Percentiles rank a stretch among this genome's conserved stretches.
Evolutionary conservation across 2,329 filamentous ascomycete species (phyloP).

Genomic region (Talaromyces piceae): DNA sequence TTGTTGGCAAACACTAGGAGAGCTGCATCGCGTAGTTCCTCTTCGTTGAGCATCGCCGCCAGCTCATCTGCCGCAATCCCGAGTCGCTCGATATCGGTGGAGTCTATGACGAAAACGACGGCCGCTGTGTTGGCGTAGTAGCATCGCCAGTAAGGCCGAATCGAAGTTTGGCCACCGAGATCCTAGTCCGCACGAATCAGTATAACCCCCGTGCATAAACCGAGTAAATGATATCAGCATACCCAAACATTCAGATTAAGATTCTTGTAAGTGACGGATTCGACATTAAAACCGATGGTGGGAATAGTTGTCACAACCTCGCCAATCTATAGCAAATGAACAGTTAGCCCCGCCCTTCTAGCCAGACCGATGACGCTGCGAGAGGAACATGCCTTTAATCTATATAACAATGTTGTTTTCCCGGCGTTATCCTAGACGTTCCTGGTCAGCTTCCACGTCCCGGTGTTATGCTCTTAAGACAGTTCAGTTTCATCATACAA

Average conservation of each 20-base stretch:
- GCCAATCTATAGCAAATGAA: constrained; percentile 61
- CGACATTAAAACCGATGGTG: constrained; percentile 98
- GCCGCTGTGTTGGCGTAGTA: constrained; percentile 99
- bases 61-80: constrained; percentile 90
- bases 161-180: constrained; percentile 95
- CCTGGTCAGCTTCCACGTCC: constrained; percentile 8
- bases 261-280: constrained; percentile 97
- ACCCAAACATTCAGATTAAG: constrained; percentile 99
- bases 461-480: neutral
- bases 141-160: constrained; percentile 97
- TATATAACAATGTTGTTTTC: constrained; percentile 94
- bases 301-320: constrained; percentile 99
- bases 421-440: constrained; percentile 82
- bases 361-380: constrained; percentile 4
- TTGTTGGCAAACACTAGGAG: constrained; percentile 97
- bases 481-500: constrained; percentile 53
- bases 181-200: constrained; percentile 49
- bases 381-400: constrained; percentile 65
- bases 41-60: constrained; percentile 91
- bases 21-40: constrained; percentile 87
- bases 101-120: constrained; percentile 97
- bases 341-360: constrained; percentile 6
- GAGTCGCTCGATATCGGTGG: constrained; percentile 91
- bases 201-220: neutral
- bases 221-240: constrained; percentile 30